phyloP scores from a whole-genome alignment of 2,329 filamentous ascomycete genomes.

The Incumbomyces lentus region DNA sequence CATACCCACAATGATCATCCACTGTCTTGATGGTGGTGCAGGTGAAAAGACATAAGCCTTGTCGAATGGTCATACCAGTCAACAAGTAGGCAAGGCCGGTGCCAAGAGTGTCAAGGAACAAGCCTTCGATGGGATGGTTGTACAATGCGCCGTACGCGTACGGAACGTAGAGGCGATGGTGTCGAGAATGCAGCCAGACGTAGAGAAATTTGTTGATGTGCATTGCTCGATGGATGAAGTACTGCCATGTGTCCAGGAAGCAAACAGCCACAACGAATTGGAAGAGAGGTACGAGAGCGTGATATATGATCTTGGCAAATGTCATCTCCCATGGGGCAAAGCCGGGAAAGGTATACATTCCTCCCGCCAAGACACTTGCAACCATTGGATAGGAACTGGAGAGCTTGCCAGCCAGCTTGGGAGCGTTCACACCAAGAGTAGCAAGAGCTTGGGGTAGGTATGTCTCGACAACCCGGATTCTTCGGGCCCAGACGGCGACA shows the following conservation, averaged over 20 bases:
- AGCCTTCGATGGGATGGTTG: slow-evolving; percentile 91
- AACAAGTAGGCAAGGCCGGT: slow-evolving; percentile 74
- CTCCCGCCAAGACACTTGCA: slow-evolving; percentile 66
- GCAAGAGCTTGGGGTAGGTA: slow-evolving; percentile 63
- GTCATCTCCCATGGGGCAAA: slow-evolving; percentile 78
- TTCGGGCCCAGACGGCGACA: slow-evolving; percentile 77
- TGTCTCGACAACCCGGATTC: slow-evolving; percentile 67
- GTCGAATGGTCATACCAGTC: slow-evolving; percentile 70
- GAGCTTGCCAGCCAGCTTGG: slow-evolving; percentile 64
- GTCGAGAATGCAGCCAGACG: slow-evolving; percentile 82
- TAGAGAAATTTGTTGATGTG: slow-evolving; percentile 87
- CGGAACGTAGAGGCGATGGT: slow-evolving; percentile 93
- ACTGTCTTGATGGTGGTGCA: slow-evolving; percentile 90
- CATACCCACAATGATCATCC: slow-evolving; percentile 93
- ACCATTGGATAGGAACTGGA: slow-evolving; percentile 60
- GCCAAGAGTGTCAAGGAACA: slow-evolving; percentile 82
- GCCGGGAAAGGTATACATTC: slow-evolving; percentile 61
- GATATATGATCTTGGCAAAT: slow-evolving; percentile 68
- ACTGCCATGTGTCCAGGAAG: slow-evolving; percentile 93
- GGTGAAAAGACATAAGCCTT: slow-evolving; percentile 83
- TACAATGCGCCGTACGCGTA: slow-evolving; percentile 96
- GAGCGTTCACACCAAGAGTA: slow-evolving; percentile 64
- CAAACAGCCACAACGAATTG: slow-evolving; percentile 67
- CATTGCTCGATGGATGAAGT: slow-evolving; percentile 93
- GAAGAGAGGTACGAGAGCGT: slow-evolving; percentile 60